Evolutionary conservation across 1,284 basidiomycete genomes (phyloP).

Genomic region (Ganoderma sinense): DNA sequence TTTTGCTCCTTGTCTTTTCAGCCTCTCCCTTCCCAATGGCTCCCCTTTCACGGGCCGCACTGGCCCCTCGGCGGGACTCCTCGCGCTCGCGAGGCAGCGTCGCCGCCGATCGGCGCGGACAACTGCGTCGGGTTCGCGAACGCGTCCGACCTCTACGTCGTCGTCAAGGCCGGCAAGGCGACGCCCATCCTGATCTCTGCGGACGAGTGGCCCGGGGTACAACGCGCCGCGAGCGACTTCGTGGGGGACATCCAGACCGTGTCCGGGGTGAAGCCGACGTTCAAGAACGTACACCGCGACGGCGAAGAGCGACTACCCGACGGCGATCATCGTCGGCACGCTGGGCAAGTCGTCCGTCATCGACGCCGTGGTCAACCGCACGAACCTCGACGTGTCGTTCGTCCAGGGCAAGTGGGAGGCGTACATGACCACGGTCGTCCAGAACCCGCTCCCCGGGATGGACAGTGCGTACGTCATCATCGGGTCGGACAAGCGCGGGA

Average conservation of each 20-base stretch:
- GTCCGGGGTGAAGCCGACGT: conserved; percentile 55
- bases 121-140: conserved; percentile 42
- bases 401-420: conserved; percentile 73
- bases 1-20: neutral
- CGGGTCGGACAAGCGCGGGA: conserved; percentile 71
- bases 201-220: conserved; percentile 72
- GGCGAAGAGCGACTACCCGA: conserved; percentile 22
- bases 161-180: conserved; percentile 53
- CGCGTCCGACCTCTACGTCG: conserved; percentile 36
- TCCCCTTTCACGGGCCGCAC: conserved; percentile 2
- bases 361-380: conserved; percentile 56
- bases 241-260: conserved; percentile 67
- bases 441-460: conserved; percentile 65
- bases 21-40: neutral
- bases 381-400: conserved; percentile 60
- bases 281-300: conserved; percentile 53
- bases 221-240: conserved; percentile 68
- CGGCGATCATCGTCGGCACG: conserved; percentile 70
- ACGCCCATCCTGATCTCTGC: conserved; percentile 58
- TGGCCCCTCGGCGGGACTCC: conserved; percentile 10
- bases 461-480: conserved; percentile 69
- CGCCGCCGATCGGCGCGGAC: conserved; percentile 43
- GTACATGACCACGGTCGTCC: conserved; percentile 59
- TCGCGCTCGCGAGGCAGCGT: conserved; percentile 21
- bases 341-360: conserved; percentile 67